Percentiles rank a stretch among this genome's conserved stretches.
Evolutionary conservation across 176 grass and related monocot genomes (phyloP).

Genomic region (Pontederia paniculata): DNA sequence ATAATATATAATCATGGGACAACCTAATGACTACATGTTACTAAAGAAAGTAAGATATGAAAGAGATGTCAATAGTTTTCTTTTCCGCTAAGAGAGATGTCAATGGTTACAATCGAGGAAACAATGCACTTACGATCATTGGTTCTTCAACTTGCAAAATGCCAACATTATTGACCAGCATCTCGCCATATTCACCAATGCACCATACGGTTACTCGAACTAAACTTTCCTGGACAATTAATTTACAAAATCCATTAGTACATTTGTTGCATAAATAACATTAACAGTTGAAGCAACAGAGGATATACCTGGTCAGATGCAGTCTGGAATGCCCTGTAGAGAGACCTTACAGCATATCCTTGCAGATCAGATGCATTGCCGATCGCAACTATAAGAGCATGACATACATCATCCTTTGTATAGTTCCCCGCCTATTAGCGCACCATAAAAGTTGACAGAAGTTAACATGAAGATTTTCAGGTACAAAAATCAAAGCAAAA

Average conservation of each 20-base stretch:
- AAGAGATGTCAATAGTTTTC: not conserved
- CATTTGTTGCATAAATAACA: not conserved
- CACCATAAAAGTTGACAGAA: not conserved
- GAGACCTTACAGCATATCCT: constrained; percentile 77
- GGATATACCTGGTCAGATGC: constrained; percentile 54
- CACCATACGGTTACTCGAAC: constrained; percentile 96
- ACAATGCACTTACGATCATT: constrained; percentile 56
- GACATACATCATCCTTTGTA: constrained; percentile 95
- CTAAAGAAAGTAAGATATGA: not conserved
- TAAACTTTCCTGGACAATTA: constrained; percentile 70
- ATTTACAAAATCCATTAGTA: constrained; percentile 18
- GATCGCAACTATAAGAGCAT: constrained; percentile 73
- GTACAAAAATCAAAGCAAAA: no score
- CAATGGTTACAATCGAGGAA: not conserved
- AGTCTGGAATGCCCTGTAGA: constrained; percentile 61
- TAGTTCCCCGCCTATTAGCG: constrained; percentile 66
- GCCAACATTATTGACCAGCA: constrained; percentile 84
- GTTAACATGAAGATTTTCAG: not conserved
- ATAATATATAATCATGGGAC: no score
- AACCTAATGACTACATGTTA: no score
- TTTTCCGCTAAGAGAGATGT: not conserved
- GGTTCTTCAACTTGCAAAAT: constrained; percentile 75
- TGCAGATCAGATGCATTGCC: constrained; percentile 92
- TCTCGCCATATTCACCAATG: constrained; percentile 95
- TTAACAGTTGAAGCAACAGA: constrained; percentile 14